These are phyloP conservation scores for Phytophthora crassamura DNA, from an alignment of 352 stramenopile genomes.

Conservation along the genomic window DNA sequence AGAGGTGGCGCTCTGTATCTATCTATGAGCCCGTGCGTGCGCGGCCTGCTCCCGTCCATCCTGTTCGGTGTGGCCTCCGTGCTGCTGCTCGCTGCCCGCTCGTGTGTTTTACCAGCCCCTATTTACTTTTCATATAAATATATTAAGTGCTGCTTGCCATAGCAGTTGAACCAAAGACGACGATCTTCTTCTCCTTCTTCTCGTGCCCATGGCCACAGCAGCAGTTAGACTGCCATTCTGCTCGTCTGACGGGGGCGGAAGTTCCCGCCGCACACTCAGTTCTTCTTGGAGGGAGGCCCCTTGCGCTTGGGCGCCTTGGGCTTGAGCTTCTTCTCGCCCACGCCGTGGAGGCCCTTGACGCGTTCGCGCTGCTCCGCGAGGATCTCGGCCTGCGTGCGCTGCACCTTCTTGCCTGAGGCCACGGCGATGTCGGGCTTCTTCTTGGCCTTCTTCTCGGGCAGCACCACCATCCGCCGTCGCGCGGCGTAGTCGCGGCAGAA, in stretches of 20 bases:
- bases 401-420: slow-evolving; percentile 57
- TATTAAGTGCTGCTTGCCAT: slow-evolving; percentile 42
- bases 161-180: slow-evolving; percentile 31
- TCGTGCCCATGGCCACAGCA: not conserved
- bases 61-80: slow-evolving; percentile 39
- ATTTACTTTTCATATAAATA: slow-evolving; percentile 91
- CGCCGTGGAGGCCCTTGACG: slow-evolving; percentile 65
- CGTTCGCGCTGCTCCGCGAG: slow-evolving; percentile 75
- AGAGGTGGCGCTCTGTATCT: slow-evolving; percentile 59
- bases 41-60: slow-evolving; percentile 33
- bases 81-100: slow-evolving; percentile 40
- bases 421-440: slow-evolving; percentile 81
- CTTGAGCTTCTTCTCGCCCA: slow-evolving; percentile 70
- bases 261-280: slow-evolving; percentile 10
- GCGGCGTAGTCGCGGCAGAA: slow-evolving; percentile 65
- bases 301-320: slow-evolving; percentile 75
- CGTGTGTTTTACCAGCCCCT: slow-evolving; percentile 62
- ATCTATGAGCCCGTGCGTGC: slow-evolving; percentile 49
- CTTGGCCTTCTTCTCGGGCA: slow-evolving; percentile 74
- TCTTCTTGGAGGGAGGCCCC: slow-evolving; percentile 58
- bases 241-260: slow-evolving; percentile 4
- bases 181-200: not conserved
- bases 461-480: slow-evolving; percentile 60
- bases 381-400: slow-evolving; percentile 83
- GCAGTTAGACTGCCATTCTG: too few relatives aligned